Evolutionary conservation across 345 rosid species (phyloP), one percentile per base, ranked within the genome.

Genomic region (Pugionium cornutum): DNA sequence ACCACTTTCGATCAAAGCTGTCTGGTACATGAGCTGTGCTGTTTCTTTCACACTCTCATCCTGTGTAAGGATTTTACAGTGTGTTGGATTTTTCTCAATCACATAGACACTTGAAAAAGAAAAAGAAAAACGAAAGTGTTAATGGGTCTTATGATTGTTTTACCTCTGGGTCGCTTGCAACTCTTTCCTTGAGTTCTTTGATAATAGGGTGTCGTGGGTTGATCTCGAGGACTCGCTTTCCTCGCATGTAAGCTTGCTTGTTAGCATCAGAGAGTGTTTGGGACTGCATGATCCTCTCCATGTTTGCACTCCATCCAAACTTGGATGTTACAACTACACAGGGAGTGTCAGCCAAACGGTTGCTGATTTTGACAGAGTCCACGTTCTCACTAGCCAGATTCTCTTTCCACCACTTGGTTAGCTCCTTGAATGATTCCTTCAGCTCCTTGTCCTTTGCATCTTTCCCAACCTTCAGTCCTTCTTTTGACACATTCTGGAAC

Each of bases 281-380:
- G 9, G 99, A 83, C 64, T 88, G 92, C 99, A 94, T 94, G 58
- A 94, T 94, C 78, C 92, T 85, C 78, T 94, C 99, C 99, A 94
- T 88, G 62, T 94, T 94, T 44, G 97, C 87, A 64, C 97, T 94
- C 97, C 97, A 94, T 48, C 99, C 99, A 49, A 74, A 90, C 75
- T 94, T 94, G 0, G 97, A 88, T 2, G 99, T 94, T 51, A 90
- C 96, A 27, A 90, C 99, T 36, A 94, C 89, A 64, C 99, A 94
- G 32, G 97, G 97, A 7, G 97, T 86, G 84, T 88, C 75, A 53
- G 83, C 99, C 83, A 94, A 80, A 31, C 95, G 86, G 77, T 82
- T 88, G 79, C 95, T 90, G 46, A 94, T 81, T 80, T 84, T 94
- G 71, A 94, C 97, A 62, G 84, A 88, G 62, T 88, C 99, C n/a